These are phyloP conservation scores for Kwoniella pini DNA, from an alignment of 768 basidiomycete genomes.

Conservation along the genomic window DNA sequence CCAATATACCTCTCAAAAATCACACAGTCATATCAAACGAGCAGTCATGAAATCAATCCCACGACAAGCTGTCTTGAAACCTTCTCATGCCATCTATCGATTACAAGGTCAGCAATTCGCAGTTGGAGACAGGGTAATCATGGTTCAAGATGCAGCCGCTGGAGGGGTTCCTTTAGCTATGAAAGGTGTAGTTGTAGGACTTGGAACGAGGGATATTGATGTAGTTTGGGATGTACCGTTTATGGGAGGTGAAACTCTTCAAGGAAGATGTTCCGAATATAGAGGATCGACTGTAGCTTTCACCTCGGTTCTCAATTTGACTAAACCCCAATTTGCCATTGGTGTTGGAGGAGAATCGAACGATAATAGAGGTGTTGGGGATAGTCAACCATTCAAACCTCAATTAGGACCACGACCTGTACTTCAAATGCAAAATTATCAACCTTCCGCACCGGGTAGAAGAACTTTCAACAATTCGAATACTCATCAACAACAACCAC, in stretches of 20 bases:
- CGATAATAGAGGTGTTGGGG: constrained; percentile 24
- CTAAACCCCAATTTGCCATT: constrained; percentile 78
- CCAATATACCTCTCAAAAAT: constrained; percentile 64
- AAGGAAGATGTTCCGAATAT: constrained; percentile 85
- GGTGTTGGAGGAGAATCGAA: constrained; percentile 58
- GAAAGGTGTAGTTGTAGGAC: constrained; percentile 90
- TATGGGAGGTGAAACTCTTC: constrained; percentile 85
- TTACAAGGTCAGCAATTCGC: constrained; percentile 84
- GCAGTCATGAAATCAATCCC: constrained; percentile 93
- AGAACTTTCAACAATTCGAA: constrained; percentile 58
- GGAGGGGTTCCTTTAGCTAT: constrained; percentile 85
- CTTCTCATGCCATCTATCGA: constrained; percentile 81
- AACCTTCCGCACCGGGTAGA: constrained; percentile 59
- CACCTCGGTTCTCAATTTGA: constrained; percentile 84
- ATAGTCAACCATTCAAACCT: constrained; percentile 64
- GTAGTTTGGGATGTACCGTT: constrained; percentile 95
- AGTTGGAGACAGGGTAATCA: constrained; percentile 89
- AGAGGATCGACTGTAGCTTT: constrained; percentile 87
- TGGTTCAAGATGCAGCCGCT: constrained; percentile 80
- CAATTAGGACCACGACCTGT: constrained; percentile 68
- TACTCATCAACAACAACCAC: constrained; percentile 42
- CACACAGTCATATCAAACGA: constrained; percentile 71
- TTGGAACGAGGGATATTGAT: constrained; percentile 85
- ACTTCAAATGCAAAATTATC: constrained; percentile 68
- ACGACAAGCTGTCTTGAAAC: constrained; percentile 88